Evolutionary conservation across 1,139 yeast genomes (phyloP).

Genomic region (Debaryomyces fabryi): DNA sequence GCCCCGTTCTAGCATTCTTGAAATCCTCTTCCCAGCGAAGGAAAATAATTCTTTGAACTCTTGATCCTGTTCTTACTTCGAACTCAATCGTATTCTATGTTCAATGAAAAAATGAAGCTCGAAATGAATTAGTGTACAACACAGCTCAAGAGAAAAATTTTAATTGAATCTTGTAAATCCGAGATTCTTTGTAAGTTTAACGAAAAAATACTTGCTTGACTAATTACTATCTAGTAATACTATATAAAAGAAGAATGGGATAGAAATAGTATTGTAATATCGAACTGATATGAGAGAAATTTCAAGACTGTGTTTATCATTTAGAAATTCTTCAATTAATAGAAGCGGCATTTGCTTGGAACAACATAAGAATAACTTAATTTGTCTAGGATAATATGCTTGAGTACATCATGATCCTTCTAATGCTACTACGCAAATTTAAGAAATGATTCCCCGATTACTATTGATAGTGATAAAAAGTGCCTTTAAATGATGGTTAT

Average conservation of each 20-base stretch:
- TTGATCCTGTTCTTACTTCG: not conserved
- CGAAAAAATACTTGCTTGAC: not conserved
- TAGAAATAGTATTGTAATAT: not conserved
- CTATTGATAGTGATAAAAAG: too few relatives aligned
- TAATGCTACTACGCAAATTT: too few relatives aligned
- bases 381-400: too few relatives aligned
- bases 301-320: too few relatives aligned
- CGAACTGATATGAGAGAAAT: too few relatives aligned
- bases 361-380: too few relatives aligned
- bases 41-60: not conserved
- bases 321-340: too few relatives aligned
- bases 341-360: too few relatives aligned
- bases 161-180: not conserved
- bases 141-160: constrained; percentile 1
- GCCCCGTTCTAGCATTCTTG: constrained; percentile 1
- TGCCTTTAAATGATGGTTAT: too few relatives aligned
- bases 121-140: constrained; percentile 7
- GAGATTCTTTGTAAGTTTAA: not conserved
- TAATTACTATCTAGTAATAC: too few relatives aligned
- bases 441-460: too few relatives aligned
- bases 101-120: not conserved
- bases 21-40: not conserved
- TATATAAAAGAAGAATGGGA: not conserved
- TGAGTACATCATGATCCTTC: too few relatives aligned
- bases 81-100: not conserved